phyloP scores from a whole-genome alignment of 306 rosid species.

The Arachis hypogaea region DNA sequence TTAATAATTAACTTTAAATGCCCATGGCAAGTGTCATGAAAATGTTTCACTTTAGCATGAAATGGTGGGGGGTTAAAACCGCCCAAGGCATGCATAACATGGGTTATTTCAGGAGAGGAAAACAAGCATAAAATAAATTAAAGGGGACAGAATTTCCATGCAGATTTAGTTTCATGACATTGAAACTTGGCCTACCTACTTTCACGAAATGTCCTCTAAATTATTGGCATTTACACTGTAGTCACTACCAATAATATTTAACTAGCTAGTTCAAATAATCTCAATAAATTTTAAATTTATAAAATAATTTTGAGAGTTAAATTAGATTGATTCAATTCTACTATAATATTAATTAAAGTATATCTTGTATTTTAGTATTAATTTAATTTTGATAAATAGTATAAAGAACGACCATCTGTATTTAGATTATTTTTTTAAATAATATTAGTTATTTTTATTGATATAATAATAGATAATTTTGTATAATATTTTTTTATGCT shows the following conservation, averaged over 20 bases:
- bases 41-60: conserved; percentile 20
- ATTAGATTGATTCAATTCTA: no score
- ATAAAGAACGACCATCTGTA: no score
- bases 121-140: background rate
- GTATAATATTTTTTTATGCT: no score
- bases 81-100: background rate
- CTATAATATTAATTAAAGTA: no score
- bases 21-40: conserved; percentile 8
- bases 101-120: background rate
- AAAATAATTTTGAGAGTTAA: no score
- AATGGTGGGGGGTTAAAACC: conserved; percentile 24
- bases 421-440: no score
- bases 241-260: background rate
- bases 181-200: conserved; percentile 31
- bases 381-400: no score
- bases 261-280: no score
- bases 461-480: no score
- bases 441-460: no score
- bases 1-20: conserved; percentile 19
- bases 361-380: no score
- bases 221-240: conserved; percentile 25
- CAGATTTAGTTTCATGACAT: conserved; percentile 23
- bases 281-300: no score
- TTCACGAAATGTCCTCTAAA: conserved; percentile 25
- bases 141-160: conserved; percentile 22